phyloP scores from a whole-genome alignment of 352 stramenopile species.

The Pythium aquatile region DNA sequence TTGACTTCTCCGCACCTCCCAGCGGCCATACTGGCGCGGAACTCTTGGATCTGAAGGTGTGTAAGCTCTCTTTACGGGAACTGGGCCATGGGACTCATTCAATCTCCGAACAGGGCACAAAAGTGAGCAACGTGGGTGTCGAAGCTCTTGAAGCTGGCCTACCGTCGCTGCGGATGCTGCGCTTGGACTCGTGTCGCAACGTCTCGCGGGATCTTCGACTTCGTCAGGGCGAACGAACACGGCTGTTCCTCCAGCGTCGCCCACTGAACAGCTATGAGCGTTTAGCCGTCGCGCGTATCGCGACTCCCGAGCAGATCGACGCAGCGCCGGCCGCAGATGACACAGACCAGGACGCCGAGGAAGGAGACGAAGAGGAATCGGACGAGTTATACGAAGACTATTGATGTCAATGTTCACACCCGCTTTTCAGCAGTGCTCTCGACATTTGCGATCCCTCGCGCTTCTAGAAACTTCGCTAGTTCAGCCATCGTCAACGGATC shows the following conservation, averaged over 20 bases:
- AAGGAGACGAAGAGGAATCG: slow-evolving; percentile 26
- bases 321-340: slow-evolving; percentile 1
- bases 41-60: slow-evolving; percentile 66
- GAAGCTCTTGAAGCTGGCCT: slow-evolving; percentile 40
- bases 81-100: background rate
- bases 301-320: slow-evolving; percentile 23
- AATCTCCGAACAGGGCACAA: slow-evolving; percentile 36
- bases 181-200: slow-evolving; percentile 66
- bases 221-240: slow-evolving; percentile 33
- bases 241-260: slow-evolving; percentile 12
- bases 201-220: slow-evolving; percentile 50
- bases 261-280: slow-evolving; percentile 9
- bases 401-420: background rate
- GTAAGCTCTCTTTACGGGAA: background rate
- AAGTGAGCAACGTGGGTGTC: slow-evolving; percentile 47
- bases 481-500: slow-evolving; percentile 12
- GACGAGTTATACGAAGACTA: slow-evolving; percentile 21
- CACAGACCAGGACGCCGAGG: slow-evolving; percentile 26
- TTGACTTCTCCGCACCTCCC: slow-evolving; percentile 31
- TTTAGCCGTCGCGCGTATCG: slow-evolving; percentile 20
- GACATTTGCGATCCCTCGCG: slow-evolving; percentile 8
- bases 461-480: slow-evolving; percentile 14
- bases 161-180: slow-evolving; percentile 45
- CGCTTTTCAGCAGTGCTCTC: background rate
- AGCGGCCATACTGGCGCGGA: slow-evolving; percentile 36